Evolutionary conservation across 2,329 filamentous ascomycete species (phyloP).

Genomic region (Ophiostoma populinum): DNA sequence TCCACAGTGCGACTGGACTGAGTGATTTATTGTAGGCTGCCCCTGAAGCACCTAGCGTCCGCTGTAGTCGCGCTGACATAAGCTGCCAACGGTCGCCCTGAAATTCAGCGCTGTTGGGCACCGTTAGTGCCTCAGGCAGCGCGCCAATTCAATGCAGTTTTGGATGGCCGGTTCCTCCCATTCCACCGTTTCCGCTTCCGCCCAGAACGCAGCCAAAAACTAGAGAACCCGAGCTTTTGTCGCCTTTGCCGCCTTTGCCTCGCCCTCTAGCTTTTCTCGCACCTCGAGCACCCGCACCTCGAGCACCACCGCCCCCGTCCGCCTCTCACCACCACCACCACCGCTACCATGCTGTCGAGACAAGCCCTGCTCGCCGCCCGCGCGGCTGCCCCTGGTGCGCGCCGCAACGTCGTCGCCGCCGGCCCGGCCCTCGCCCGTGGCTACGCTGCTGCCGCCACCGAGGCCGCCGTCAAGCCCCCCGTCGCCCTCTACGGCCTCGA

Average conservation of each 20-base stretch:
- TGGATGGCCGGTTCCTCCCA: slow-evolving; percentile 10
- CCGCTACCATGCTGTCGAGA: slow-evolving; percentile 39
- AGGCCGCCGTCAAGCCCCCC: slow-evolving; percentile 63
- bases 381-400: slow-evolving; percentile 31
- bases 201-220: slow-evolving; percentile 14
- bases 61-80: background rate
- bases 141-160: no score
- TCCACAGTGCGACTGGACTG: no score
- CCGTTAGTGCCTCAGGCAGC: slow-evolving; percentile 8
- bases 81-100: background rate
- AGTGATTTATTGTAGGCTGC: slow-evolving; percentile 5
- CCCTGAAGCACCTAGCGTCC: no score
- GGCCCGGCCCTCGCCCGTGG: slow-evolving; percentile 65
- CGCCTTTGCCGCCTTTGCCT: no score
- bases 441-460: slow-evolving; percentile 55
- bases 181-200: slow-evolving; percentile 8
- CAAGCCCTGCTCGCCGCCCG: slow-evolving; percentile 33
- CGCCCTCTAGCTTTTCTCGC: no score
- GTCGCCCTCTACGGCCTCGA: slow-evolving; percentile 88
- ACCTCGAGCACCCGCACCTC: slow-evolving; percentile 11
- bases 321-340: slow-evolving; percentile 4
- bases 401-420: slow-evolving; percentile 37
- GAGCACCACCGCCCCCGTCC: slow-evolving; percentile 1
- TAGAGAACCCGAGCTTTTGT: slow-evolving; percentile 10
- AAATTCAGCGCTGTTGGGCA: no score